Percentiles rank a stretch among this genome's conserved stretches.
phyloP scores from a whole-genome alignment of 371 early-diverging fungal species.

The Apophysomyces ossiformis region DNA sequence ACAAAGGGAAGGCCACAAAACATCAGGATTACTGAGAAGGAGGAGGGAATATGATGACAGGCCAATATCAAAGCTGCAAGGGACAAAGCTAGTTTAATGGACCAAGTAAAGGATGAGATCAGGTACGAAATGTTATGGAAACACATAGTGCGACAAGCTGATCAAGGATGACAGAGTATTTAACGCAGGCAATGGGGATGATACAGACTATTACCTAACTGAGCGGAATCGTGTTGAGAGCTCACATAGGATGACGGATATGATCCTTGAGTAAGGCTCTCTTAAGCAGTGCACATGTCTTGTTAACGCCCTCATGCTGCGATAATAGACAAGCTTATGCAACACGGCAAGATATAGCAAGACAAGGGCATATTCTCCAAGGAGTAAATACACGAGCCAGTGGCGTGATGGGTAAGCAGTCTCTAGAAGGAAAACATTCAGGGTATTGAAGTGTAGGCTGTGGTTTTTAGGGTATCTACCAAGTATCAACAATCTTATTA shows the following conservation, averaged over 20 bases:
- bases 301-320: background rate
- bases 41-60: conserved; percentile 24
- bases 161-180: conserved; percentile 33
- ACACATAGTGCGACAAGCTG: background rate
- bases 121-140: conserved; percentile 24
- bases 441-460: background rate
- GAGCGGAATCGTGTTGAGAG: conserved; percentile 66
- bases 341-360: conserved; percentile 59
- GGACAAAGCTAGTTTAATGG: conserved; percentile 69
- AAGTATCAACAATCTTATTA: conserved; percentile 64
- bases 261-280: conserved; percentile 61
- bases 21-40: background rate
- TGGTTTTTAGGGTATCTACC: conserved; percentile 56
- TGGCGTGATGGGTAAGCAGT: conserved; percentile 52
- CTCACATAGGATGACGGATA: conserved; percentile 69
- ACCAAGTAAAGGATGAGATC: conserved; percentile 62
- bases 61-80: conserved; percentile 60
- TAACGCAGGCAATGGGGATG: conserved; percentile 44
- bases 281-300: background rate
- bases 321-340: conserved; percentile 65
- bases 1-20: conserved; percentile 29
- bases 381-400: conserved; percentile 55
- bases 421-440: background rate
- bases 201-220: conserved; percentile 59
- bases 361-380: conserved; percentile 57